phyloP scores from a whole-genome alignment of 176 grass and related monocot genomes.

The Ensete glaucum region DNA sequence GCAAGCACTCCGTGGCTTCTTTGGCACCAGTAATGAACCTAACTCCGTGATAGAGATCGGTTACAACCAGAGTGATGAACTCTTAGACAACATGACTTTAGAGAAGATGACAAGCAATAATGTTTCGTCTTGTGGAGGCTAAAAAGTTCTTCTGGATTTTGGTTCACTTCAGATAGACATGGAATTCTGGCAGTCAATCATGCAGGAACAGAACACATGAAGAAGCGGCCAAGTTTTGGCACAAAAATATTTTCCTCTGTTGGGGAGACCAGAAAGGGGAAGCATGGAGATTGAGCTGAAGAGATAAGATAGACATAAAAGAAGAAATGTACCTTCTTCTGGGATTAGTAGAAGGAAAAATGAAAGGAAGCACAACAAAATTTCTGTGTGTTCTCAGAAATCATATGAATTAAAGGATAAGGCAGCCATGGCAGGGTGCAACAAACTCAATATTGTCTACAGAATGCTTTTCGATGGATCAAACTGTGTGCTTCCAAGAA shows the following conservation, averaged over 20 bases:
- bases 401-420: no score
- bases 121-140: no score
- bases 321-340: not conserved
- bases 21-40: not conserved
- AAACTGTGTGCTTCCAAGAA: no score
- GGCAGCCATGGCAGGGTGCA: no score
- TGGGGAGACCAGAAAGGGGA: not conserved
- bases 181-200: not conserved
- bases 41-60: not conserved
- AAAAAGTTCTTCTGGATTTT: no score
- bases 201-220: not conserved
- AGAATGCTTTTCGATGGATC: no score
- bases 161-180: not conserved
- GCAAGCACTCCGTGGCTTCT: not conserved
- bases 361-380: no score
- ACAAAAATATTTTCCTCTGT: not conserved
- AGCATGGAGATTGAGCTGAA: not conserved
- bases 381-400: no score
- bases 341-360: not conserved
- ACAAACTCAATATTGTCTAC: no score
- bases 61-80: not conserved
- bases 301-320: not conserved
- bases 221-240: constrained; percentile 4
- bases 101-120: no score
- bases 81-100: not conserved